Conservation (phyloP, 495 filamentous ascomycete genomes). For the Hypoxylon fuscum region DNA sequence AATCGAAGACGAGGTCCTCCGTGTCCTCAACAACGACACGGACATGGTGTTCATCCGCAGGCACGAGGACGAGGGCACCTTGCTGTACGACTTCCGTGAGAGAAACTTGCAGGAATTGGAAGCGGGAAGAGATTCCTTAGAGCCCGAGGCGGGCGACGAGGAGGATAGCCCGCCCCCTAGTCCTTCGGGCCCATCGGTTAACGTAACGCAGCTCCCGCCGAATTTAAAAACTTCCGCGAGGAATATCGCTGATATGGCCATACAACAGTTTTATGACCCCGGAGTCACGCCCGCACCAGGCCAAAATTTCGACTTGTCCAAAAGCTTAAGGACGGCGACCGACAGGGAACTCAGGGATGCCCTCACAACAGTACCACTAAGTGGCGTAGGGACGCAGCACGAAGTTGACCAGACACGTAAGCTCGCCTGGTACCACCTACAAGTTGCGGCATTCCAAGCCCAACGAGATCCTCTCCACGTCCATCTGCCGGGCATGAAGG, state of each 20-base stretch:
- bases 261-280: no score
- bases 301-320: no score
- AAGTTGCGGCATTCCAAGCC: neutral
- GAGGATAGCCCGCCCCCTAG: no score
- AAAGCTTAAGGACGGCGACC: no score
- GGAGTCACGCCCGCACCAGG: no score
- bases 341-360: no score
- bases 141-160: neutral
- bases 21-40: constrained; percentile 18
- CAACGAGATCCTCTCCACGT: constrained; percentile 8
- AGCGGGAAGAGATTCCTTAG: neutral
- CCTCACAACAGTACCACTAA: no score
- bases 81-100: neutral
- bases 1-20: neutral
- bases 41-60: constrained; percentile 5
- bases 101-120: neutral
- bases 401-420: neutral
- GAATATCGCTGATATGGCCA: no score
- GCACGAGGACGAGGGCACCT: constrained; percentile 8
- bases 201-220: no score
- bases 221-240: no score
- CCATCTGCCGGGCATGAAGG: constrained; percentile 6
- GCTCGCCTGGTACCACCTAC: neutral
- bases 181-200: no score
- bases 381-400: no score